Conservation (phyloP, 257 asterid species). For the Oldenlandia corymbosa region DNA sequence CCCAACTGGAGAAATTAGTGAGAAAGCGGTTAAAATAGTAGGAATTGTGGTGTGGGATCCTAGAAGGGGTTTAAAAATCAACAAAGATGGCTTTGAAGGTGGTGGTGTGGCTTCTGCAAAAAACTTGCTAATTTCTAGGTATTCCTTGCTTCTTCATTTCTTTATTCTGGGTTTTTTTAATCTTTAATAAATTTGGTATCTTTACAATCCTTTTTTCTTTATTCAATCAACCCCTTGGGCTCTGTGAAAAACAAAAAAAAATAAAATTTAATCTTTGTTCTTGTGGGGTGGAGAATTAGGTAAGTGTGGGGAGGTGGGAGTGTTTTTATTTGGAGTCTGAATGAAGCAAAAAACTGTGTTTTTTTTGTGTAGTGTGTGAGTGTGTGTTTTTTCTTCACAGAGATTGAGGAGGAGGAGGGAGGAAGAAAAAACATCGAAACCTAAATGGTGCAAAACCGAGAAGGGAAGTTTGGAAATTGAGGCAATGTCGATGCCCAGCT, state of each 20-base stretch:
- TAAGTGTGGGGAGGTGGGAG: background rate
- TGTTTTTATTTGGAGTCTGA: conserved; percentile 18
- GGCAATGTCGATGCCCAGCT: conserved; percentile 40
- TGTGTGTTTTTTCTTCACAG: conserved; percentile 3
- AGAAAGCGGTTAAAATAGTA: background rate
- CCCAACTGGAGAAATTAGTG: background rate
- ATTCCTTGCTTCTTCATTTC: conserved; percentile 30
- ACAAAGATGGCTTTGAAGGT: conserved; percentile 4
- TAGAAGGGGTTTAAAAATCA: conserved; percentile 13
- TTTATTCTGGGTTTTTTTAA: conserved; percentile 10
- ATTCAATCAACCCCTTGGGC: conserved; percentile 5
- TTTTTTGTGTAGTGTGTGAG: no score
- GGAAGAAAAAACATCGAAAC: conserved; percentile 26
- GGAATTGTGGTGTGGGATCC: conserved; percentile 32
- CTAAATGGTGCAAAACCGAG: conserved; percentile 45
- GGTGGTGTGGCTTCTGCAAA: conserved; percentile 19
- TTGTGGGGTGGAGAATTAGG: background rate
- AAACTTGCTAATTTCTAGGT: conserved; percentile 37
- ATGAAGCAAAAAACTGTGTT: conserved; percentile 21
- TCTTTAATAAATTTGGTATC: conserved; percentile 9
- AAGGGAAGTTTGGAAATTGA: conserved; percentile 47
- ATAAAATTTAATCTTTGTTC: no score
- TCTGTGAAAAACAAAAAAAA: conserved; percentile 12
- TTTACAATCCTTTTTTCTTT: conserved; percentile 5
- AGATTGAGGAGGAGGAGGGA: conserved; percentile 17